A percentile compares a stretch with the other conserved stretches of the same genome.
Evolutionary conservation across 805 yeast species (phyloP).

Genomic region (Sugiyamaella americana): DNA sequence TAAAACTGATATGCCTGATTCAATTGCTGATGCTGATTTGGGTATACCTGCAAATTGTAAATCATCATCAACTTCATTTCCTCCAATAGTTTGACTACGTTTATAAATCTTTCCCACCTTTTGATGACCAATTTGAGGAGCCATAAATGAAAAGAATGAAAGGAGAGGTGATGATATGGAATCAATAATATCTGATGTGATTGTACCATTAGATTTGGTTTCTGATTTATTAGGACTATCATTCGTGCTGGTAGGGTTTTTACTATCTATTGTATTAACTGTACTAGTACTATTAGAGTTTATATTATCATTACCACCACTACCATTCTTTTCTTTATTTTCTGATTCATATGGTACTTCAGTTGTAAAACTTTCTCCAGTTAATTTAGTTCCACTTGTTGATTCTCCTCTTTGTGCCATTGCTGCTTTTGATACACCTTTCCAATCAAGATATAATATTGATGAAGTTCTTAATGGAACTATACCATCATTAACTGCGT

Average conservation of each 20-base stretch:
- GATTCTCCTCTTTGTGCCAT: slow-evolving; percentile 15
- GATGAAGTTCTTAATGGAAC: slow-evolving; percentile 93
- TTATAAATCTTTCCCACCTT: slow-evolving; percentile 24
- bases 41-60: slow-evolving; percentile 36
- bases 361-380: neutral
- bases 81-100: slow-evolving; percentile 24
- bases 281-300: too few species aligned
- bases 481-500: slow-evolving; percentile 87
- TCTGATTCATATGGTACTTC: slow-evolving; percentile 2
- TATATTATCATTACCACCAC: too few species aligned
- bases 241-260: too few species aligned
- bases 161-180: slow-evolving; percentile 16
- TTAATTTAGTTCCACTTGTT: neutral
- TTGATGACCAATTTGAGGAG: slow-evolving; percentile 27
- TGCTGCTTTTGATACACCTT: slow-evolving; percentile 53
- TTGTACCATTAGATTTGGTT: neutral
- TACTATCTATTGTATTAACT: too few species aligned
- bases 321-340: too few species aligned
- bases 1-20: slow-evolving; percentile 70
- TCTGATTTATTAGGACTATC: too few species aligned
- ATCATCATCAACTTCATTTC: slow-evolving; percentile 17
- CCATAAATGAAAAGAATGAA: slow-evolving; percentile 25
- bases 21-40: slow-evolving; percentile 60
- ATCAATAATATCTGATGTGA: too few species aligned
- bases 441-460: slow-evolving; percentile 77